Base-by-base conservation (phyloP, 1,284 basidiomycete genomes). In the Boletus mariae region DNA sequence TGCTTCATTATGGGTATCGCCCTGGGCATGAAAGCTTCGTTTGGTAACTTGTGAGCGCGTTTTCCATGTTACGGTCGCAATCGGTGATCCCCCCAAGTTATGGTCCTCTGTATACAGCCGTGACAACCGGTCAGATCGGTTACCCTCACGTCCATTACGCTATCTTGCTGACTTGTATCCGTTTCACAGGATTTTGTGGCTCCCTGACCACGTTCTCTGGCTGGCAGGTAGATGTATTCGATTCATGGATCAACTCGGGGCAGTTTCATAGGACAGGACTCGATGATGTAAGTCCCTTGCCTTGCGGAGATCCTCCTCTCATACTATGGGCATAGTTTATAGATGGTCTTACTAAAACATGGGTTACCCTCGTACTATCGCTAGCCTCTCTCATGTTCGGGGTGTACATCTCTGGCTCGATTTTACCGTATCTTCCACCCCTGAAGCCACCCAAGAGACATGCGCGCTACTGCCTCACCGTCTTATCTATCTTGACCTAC, bases 191-290 rank as follows among this genome's bases (percentile, higher is more conserved):
- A 4, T 92, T 97, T 67, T 98, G 96, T 65, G 97, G 96, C 1
- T 96, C 92, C 5, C 73, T 98, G 59, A 99, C 97, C 4, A 98
- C 95, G 0, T 99, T 98, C 73, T 97, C 94, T 4, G 82, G 86
- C 15, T 99, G 97, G 96, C 93, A 98, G 71, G 67, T 93, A 8
- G 90, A 94, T 58, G 74, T 94, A 1, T 99, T 96, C 66, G 72
- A 81, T 47, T 89, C 94, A 0, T 99, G 94, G 81, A 79, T 90
- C 0, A 91, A 98, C 67, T 73, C 79, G 15, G 71, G 74, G 13
- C 71, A 77, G 12, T 81, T 75, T 50, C 65, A 78, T 54, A 80
- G 91, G 45, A 75, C 79, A 51, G 88, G 92, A 50, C 77, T 98
- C 40, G 78, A 85, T 61, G 84, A 92, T 68, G 96, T 94, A 60